Conservation (phyloP, 768 basidiomycete genomes). For the Suillus discolor region DNA sequence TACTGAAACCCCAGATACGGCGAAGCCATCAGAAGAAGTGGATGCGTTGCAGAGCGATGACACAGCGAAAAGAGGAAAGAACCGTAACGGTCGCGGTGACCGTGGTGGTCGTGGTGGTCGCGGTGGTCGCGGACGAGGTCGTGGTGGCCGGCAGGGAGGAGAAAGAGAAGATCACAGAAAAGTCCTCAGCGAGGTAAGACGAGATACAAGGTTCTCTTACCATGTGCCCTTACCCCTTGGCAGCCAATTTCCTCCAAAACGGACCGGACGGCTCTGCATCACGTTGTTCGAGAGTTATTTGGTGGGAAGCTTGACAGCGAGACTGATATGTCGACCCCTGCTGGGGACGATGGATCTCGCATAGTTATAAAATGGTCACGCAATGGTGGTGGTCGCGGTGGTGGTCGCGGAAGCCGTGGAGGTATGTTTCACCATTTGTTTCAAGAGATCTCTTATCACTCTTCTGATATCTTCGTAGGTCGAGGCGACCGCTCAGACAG, state of each 20-base stretch:
- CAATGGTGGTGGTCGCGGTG: slow-evolving; percentile 49
- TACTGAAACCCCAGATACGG: slow-evolving; percentile 15
- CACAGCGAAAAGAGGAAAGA: slow-evolving; percentile 40
- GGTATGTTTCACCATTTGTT: slow-evolving; percentile 11
- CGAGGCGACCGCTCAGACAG: slow-evolving; percentile 51
- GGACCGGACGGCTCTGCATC: slow-evolving; percentile 80
- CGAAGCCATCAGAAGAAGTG: slow-evolving; percentile 8
- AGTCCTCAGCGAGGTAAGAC: slow-evolving; percentile 74
- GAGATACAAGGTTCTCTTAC: slow-evolving; percentile 33
- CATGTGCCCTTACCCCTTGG: slow-evolving; percentile 10
- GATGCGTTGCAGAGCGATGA: slow-evolving; percentile 27
- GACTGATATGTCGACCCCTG: slow-evolving; percentile 55
- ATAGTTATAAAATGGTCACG: slow-evolving; percentile 81
- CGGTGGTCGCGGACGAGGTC: slow-evolving; percentile 48
- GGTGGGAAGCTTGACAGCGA: slow-evolving; percentile 83
- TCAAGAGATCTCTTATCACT: not conserved
- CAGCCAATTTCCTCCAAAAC: slow-evolving; percentile 86
- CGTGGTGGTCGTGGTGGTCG: slow-evolving; percentile 43
- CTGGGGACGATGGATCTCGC: slow-evolving; percentile 67
- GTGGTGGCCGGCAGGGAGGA: slow-evolving; percentile 44
- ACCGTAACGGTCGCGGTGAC: slow-evolving; percentile 32
- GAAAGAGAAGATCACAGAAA: slow-evolving; percentile 67
- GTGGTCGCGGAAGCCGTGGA: slow-evolving; percentile 40
- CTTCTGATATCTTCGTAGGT: slow-evolving; percentile 14
- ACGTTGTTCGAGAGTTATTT: slow-evolving; percentile 79